Evolutionary conservation across 176 grass and related monocot species (phyloP).

Genomic region (Oryza nivara): DNA sequence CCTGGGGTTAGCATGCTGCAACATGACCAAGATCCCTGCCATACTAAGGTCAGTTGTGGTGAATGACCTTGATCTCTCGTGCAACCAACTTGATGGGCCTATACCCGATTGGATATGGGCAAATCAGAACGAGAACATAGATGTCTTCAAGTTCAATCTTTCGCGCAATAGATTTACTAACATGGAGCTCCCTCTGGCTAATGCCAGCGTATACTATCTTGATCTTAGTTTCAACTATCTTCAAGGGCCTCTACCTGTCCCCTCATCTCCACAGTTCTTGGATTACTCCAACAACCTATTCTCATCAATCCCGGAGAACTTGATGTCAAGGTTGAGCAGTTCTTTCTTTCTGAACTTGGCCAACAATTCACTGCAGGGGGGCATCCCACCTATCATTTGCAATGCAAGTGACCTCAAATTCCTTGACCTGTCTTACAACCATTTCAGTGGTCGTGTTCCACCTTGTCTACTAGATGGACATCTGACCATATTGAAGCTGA

Average conservation of each 20-base stretch:
- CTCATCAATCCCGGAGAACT: constrained; percentile 31
- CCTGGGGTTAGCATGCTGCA: constrained; percentile 63
- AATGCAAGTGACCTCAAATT: not conserved
- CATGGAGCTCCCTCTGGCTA: constrained; percentile 40
- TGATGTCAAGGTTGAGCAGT: constrained; percentile 24
- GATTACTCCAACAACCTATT: constrained; percentile 40
- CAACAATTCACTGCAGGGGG: constrained; percentile 34
- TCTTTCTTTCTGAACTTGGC: constrained; percentile 49
- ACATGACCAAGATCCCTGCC: constrained; percentile 60
- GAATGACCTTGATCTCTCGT: constrained; percentile 56
- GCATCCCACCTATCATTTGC: constrained; percentile 33
- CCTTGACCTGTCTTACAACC: constrained; percentile 47
- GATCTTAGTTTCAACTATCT: constrained; percentile 45
- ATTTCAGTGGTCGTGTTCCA: constrained; percentile 44
- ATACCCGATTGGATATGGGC: constrained; percentile 65
- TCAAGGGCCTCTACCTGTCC: constrained; percentile 13
- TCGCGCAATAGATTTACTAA: constrained; percentile 59
- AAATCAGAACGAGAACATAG: constrained; percentile 6
- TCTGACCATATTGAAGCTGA: constrained; percentile 39
- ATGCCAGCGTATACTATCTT: constrained; percentile 32
- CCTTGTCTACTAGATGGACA: constrained; percentile 35
- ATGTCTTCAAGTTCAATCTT: constrained; percentile 61
- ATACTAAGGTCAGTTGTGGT: constrained; percentile 52
- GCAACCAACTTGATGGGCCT: constrained; percentile 53
- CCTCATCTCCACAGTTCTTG: constrained; percentile 15